A percentile compares a stretch with the other conserved stretches of the same genome.
phyloP scores from a whole-genome alignment of 1,284 basidiomycete species.

The Rhizoctonia solani region DNA sequence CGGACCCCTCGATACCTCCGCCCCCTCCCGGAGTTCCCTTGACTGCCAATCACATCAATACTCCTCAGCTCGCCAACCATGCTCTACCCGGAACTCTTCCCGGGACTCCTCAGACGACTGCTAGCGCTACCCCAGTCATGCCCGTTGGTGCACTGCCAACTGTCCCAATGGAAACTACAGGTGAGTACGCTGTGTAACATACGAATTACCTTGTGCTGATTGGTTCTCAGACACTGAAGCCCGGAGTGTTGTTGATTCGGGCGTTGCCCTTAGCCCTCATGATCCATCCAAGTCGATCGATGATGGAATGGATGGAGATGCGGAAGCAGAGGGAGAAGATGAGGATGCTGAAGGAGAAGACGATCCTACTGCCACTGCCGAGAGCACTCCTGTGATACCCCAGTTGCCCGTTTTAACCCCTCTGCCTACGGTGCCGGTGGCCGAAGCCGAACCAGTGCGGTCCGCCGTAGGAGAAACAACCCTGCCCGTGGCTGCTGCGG shows the following conservation, averaged over 20 bases:
- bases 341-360: slow-evolving; percentile 20
- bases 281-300: not conserved
- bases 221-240: slow-evolving; percentile 1
- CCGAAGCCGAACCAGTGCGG: too few relatives aligned
- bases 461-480: too few relatives aligned
- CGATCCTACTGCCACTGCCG: slow-evolving; percentile 22
- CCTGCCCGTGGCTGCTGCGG: too few relatives aligned
- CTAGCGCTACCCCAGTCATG: too few relatives aligned
- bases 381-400: slow-evolving; percentile 14
- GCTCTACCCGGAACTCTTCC: slow-evolving; percentile 14
- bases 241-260: slow-evolving; percentile 11
- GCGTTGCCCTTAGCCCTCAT: slow-evolving; percentile 8
- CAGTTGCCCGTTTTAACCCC: slow-evolving; percentile 8
- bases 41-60: too few relatives aligned
- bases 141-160: not conserved
- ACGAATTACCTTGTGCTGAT: not conserved
- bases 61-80: slow-evolving; percentile 23
- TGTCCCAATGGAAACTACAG: not conserved
- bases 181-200: too few relatives aligned
- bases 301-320: slow-evolving; percentile 9
- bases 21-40: not conserved
- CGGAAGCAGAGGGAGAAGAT: not conserved
- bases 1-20: not conserved
- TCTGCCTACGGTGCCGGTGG: not conserved
- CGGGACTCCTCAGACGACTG: not conserved